These are phyloP conservation scores for Aspergillus nanangensis DNA, from an alignment of 495 filamentous ascomycete species.

Conservation along the genomic window DNA sequence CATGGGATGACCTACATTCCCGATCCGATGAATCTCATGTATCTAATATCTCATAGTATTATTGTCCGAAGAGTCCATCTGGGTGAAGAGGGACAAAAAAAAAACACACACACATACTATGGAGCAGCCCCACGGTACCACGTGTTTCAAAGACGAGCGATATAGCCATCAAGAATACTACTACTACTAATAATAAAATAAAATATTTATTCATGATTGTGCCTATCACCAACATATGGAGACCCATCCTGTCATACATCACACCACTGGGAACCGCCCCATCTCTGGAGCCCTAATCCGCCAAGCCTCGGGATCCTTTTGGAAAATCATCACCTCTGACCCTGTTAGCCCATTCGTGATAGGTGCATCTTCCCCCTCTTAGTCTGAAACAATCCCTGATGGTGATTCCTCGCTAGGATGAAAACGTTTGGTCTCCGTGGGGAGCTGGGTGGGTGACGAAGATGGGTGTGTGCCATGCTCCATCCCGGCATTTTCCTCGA, in stretches of 20 bases:
- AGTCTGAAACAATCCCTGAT: conserved; percentile 2
- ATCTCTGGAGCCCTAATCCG: background rate
- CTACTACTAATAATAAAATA: background rate
- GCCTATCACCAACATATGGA: too few species aligned
- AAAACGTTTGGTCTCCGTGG: background rate
- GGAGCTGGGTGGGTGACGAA: too few species aligned
- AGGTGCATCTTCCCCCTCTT: conserved; percentile 1
- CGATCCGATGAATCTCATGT: too few species aligned
- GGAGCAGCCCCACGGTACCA: conserved; percentile 1
- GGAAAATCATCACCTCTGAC: background rate
- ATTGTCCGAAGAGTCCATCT: too few species aligned
- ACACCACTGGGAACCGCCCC: conserved; percentile 11
- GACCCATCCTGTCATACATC: too few species aligned
- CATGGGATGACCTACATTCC: too few species aligned
- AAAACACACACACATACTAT: too few species aligned
- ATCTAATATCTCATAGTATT: too few species aligned
- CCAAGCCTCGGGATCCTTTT: conserved; percentile 9
- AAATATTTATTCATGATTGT: too few species aligned
- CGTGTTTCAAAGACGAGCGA: conserved; percentile 3
- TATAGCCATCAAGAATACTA: background rate
- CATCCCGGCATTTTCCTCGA: too few species aligned
- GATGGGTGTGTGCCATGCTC: too few species aligned
- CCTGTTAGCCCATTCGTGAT: conserved; percentile 1
- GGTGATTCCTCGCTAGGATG: background rate
- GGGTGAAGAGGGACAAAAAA: too few species aligned